Evolutionary conservation across 1,284 basidiomycete genomes (phyloP).

Genomic region (Puccinia hordei): DNA sequence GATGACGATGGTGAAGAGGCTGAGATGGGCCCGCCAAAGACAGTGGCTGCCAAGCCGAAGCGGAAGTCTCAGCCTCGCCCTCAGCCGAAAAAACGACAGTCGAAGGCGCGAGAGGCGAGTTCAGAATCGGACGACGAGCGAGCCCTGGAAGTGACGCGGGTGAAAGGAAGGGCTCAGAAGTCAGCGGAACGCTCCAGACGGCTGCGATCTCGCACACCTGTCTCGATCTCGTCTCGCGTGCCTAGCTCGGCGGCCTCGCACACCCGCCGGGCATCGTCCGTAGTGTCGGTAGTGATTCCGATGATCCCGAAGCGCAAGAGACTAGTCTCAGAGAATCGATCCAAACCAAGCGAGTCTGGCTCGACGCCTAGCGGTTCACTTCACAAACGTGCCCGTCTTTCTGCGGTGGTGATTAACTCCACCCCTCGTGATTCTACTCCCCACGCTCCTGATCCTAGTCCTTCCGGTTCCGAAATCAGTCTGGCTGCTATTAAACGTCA

Average conservation of each 20-base stretch:
- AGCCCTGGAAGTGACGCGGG: not conserved
- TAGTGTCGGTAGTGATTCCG: slow-evolving; percentile 40
- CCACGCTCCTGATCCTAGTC: not conserved
- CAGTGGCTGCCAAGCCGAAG: not conserved
- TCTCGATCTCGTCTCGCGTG: not conserved
- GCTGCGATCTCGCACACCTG: not conserved
- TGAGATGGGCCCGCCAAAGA: not conserved
- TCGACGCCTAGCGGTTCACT: not conserved
- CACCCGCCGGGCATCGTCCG: slow-evolving; percentile 3
- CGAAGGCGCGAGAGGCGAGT: not conserved
- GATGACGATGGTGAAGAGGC: not conserved
- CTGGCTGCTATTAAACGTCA: slow-evolving; percentile 38
- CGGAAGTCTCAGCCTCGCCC: slow-evolving; percentile 4
- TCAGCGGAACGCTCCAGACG: not conserved
- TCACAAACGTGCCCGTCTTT: slow-evolving; percentile 14
- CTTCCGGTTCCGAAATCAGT: slow-evolving; percentile 40
- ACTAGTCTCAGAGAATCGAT: not conserved
- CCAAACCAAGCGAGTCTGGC: not conserved
- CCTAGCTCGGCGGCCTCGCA: not conserved
- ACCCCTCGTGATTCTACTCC: not conserved
- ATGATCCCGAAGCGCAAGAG: slow-evolving; percentile 30
- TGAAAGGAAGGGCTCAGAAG: not conserved
- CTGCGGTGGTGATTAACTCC: slow-evolving; percentile 19
- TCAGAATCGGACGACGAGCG: not conserved
- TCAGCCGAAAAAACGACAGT: not conserved